These are phyloP conservation scores for Lanmaoa pseudosensibilis DNA, from an alignment of 768 basidiomycete genomes.

Conservation along the genomic window DNA sequence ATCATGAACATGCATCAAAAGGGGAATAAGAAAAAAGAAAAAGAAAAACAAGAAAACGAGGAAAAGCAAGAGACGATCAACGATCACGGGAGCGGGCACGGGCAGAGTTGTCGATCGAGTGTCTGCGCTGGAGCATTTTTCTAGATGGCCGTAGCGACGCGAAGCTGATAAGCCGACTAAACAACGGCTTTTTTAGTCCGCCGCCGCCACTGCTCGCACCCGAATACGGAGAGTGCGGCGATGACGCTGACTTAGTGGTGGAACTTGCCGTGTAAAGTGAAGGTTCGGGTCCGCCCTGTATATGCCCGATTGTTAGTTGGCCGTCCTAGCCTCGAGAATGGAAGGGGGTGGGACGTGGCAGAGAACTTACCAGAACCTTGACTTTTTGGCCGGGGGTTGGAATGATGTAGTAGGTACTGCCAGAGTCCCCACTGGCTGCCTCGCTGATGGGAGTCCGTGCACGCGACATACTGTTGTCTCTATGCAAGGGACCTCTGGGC, in stretches of 20 bases:
- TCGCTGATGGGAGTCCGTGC: slow-evolving; percentile 42
- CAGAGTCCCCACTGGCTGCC: slow-evolving; percentile 52
- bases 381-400: slow-evolving; percentile 73
- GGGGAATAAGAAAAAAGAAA: neutral
- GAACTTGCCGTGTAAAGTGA: slow-evolving; percentile 62
- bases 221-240: slow-evolving; percentile 42
- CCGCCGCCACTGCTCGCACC: slow-evolving; percentile 24
- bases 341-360: slow-evolving; percentile 2
- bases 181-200: slow-evolving; percentile 54
- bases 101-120: slow-evolving; percentile 43
- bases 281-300: slow-evolving; percentile 44
- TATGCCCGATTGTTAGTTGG: slow-evolving; percentile 30
- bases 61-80: slow-evolving; percentile 6
- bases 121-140: slow-evolving; percentile 47
- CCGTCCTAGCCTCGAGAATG: slow-evolving; percentile 15
- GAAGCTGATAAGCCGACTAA: slow-evolving; percentile 59
- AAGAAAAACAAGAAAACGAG: neutral
- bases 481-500: slow-evolving; percentile 29
- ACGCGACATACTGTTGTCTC: slow-evolving; percentile 28
- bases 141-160: slow-evolving; percentile 43
- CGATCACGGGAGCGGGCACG: slow-evolving; percentile 25
- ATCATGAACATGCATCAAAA: slow-evolving; percentile 7
- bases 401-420: slow-evolving; percentile 74
- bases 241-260: slow-evolving; percentile 54
- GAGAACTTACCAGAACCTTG: slow-evolving; percentile 63